Conservation (phyloP, 768 basidiomycete genomes). For the Xerocomellus amylosporus region DNA sequence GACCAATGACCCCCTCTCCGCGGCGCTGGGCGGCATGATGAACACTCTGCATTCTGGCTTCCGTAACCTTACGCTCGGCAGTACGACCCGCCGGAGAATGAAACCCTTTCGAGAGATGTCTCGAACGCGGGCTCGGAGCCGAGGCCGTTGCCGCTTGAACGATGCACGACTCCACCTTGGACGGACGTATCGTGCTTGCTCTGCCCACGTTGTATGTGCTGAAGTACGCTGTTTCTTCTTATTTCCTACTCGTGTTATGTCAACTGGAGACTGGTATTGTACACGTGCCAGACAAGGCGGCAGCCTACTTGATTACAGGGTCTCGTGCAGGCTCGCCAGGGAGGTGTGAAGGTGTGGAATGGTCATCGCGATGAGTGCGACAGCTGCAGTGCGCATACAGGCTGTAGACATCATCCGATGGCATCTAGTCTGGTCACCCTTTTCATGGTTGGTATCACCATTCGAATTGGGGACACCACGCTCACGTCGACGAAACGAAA, state of each 20-base stretch:
- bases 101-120: slow-evolving; percentile 31
- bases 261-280: not conserved
- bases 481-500: too few species aligned
- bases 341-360: too few species aligned
- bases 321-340: too few species aligned
- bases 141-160: slow-evolving; percentile 12
- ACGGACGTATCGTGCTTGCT: not conserved
- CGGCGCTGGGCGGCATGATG: slow-evolving; percentile 19
- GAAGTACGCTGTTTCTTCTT: not conserved
- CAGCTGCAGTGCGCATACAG: too few species aligned
- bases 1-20: slow-evolving; percentile 11
- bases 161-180: not conserved
- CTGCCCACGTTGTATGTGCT: not conserved
- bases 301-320: not conserved
- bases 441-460: too few species aligned
- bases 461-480: too few species aligned
- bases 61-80: slow-evolving; percentile 23
- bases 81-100: slow-evolving; percentile 18
- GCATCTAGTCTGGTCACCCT: too few species aligned
- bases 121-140: slow-evolving; percentile 22
- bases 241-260: not conserved
- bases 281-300: not conserved
- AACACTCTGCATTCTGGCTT: slow-evolving; percentile 26
- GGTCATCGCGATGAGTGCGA: too few species aligned
- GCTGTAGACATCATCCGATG: too few species aligned